A percentile compares a stretch with the other conserved stretches of the same genome.
phyloP scores from a whole-genome alignment of 225 moss, liverwort and hornwort species.

The Thuidium tamariscinum region DNA sequence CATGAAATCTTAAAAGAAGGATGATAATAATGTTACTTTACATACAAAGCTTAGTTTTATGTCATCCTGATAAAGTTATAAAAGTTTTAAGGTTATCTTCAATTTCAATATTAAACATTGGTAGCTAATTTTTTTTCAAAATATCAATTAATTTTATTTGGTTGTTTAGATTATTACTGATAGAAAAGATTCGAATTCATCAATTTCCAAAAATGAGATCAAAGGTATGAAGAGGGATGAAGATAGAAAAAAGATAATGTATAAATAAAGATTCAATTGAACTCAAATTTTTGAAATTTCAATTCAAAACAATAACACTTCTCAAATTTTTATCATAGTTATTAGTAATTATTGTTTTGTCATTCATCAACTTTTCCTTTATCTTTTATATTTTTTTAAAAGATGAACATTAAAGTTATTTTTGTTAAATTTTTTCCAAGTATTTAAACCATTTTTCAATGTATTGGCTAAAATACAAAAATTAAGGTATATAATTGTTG shows the following conservation, averaged over 20 bases:
- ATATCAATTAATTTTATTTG: background rate
- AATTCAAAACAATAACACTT: background rate
- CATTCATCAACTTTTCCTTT: background rate
- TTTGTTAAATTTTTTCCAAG: background rate
- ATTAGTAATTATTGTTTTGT: background rate
- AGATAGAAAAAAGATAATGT: background rate
- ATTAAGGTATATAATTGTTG: background rate
- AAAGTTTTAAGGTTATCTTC: too few relatives aligned
- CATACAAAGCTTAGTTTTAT: too few relatives aligned
- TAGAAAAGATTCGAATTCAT: background rate
- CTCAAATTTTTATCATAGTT: background rate
- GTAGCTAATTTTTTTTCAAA: background rate
- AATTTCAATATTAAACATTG: background rate
- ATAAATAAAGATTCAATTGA: background rate
- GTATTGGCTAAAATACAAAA: background rate
- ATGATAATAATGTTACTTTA: too few relatives aligned
- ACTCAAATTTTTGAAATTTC: background rate
- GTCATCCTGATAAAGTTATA: too few relatives aligned
- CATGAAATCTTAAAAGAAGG: too few relatives aligned
- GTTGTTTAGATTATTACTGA: background rate
- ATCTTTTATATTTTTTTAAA: background rate
- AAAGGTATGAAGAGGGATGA: background rate
- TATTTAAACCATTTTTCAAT: background rate
- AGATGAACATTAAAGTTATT: too few relatives aligned
- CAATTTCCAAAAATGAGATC: background rate